phyloP scores from a whole-genome alignment of 2,329 filamentous ascomycete species.

The Fusarium papillatum region DNA sequence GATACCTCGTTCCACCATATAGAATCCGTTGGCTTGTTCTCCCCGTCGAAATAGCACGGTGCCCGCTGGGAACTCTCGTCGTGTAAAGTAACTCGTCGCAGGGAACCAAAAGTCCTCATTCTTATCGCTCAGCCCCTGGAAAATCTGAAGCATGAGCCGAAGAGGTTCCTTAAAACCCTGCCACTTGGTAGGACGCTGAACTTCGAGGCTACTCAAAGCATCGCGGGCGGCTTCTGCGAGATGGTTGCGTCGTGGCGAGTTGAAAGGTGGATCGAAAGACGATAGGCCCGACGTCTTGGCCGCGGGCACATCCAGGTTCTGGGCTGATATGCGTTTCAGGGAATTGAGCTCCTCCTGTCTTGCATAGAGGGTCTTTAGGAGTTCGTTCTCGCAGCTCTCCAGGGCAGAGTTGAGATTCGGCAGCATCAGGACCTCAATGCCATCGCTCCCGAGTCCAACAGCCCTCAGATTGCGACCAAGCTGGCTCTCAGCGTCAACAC shows the following conservation, averaged over 20 bases:
- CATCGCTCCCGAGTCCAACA: conserved; percentile 83
- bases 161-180: conserved; percentile 91
- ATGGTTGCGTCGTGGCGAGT: conserved; percentile 85
- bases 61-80: conserved; percentile 76
- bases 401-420: conserved; percentile 93
- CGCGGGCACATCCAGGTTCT: conserved; percentile 63
- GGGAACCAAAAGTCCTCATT: conserved; percentile 98
- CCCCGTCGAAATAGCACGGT: conserved; percentile 84
- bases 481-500: conserved; percentile 81
- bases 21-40: conserved; percentile 86
- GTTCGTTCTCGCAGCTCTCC: conserved; percentile 94
- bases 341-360: conserved; percentile 72
- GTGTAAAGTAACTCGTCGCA: conserved; percentile 80
- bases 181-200: conserved; percentile 77
- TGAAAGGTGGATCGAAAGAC: conserved; percentile 64
- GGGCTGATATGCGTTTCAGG: conserved; percentile 57
- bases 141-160: conserved; percentile 94
- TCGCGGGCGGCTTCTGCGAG: conserved; percentile 84
- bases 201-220: conserved; percentile 77
- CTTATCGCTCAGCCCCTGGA: conserved; percentile 86
- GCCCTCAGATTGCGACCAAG: conserved; percentile 85
- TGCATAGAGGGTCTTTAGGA: conserved; percentile 84
- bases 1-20: conserved; percentile 90
- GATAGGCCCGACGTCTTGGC: conserved; percentile 49
- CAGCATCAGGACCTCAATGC: conserved; percentile 83